Evolutionary conservation across 1,139 yeast genomes (phyloP), one percentile per base, ranked within the genome.

Genomic region (Chernovozyma sophiae-reginae): DNA sequence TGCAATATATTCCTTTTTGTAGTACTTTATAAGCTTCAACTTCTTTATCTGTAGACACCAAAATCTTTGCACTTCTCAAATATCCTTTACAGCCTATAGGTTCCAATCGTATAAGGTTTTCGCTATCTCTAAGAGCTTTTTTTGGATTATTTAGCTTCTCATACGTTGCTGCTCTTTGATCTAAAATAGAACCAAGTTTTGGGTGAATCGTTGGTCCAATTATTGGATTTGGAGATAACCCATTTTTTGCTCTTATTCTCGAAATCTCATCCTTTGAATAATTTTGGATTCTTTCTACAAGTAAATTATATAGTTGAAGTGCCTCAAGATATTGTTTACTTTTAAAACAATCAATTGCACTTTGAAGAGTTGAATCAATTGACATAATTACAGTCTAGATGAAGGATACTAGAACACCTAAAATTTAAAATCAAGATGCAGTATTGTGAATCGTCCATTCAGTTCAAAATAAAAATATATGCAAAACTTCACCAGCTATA

Each of bases 11-110:
- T 0, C 81, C 86, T 28, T 51, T 47, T 34, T 67, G 69, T 41
- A 68, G 68, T 4, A 51, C 51, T 26, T 63, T 58, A 43, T 62
- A 68, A 0, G 85, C 81, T 22, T 68, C 73, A 2, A 52, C 37
- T 5, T 63, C 56, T 28, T 62, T 53, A 0, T 58, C 55, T 38
- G 56, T 41, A 7, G 48, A 40, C 33, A 55, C 47, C 18, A 69
- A 54, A 2, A 78, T 44, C 47, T 77, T 80, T 2, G 79, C 77
- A 1, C 62, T 52, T 33, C 87, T 52, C 20, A 81, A 56, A 46
- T 80, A 80, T 1, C 85, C 81, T 51, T 76, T 80, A 44, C 81
- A 66, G 30, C 78, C 72, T 31, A 69, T 58, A 0, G 86, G 84
- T 34, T 79, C 84, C 2, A 65, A 38, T 15, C 55, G 50, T 3